Base-by-base conservation (phyloP, 1,139 yeast species). In the Yamadazyma triangularis region DNA sequence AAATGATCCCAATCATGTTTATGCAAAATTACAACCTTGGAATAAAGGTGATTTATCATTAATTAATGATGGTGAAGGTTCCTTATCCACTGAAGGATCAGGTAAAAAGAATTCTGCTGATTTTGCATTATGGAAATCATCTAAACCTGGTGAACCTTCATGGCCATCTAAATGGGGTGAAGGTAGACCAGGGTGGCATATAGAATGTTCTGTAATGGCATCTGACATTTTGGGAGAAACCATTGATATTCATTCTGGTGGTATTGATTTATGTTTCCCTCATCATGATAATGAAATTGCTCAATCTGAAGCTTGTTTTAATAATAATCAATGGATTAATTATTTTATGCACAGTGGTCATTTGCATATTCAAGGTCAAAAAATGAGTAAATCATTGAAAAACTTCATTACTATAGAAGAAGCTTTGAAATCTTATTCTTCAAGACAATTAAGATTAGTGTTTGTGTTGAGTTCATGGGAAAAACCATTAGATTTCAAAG, bases 171-270 rank as follows among this genome's bases (percentile, higher is more conserved):
- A 93, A 24, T 91, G 97, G 97, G 98, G 98, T 22, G 69, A 71
- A 37, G 99, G 98, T 29, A 82, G 99, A 56, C 99, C 99, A 3
- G 99, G 99, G 2, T 91, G 99, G 99, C 99, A 91, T 56, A 91
- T 91, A 57, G 99, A 91, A 61, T 91, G 99, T 70, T 88, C 97
- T 5, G 98, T 91, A 11, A 91, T 91, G 99, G 98, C 98, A 1
- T 75, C 91, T 32, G 95, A 88, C 47, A 73, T 88, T 28, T 70
- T 85, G 26, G 97, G 97, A 1, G 61, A 74, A 22, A 71, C 73
- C 35, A 83, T 93, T 72, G 99, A 91, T 59, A 87, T 91, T 44
- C 99, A 91, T 56, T 81, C 95, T 14, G 98, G 99, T 35, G 99
- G 98, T 42, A 78, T 91, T 38, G 99, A 91, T 60, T 73, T 91